Evolutionary conservation across 805 yeast genomes (phyloP), one percentile per base, ranked within the genome.

Genomic region (Saccharomycodes ludwigii): DNA sequence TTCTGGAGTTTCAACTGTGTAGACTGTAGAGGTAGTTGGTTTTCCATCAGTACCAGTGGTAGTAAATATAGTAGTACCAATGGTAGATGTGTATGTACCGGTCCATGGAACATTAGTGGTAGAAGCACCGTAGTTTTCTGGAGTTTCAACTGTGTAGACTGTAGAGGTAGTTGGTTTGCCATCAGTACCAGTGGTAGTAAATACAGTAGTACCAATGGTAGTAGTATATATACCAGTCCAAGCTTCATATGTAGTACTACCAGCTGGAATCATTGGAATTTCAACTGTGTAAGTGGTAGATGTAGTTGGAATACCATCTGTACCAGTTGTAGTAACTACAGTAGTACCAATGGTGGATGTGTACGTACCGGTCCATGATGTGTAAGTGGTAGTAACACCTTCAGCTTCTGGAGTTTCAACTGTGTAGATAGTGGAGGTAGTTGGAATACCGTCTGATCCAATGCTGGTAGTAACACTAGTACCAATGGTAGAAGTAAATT

Each of bases 61-160:
- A 2, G 38, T 33, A 6, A 33, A 10, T 17, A 24, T 26, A 7
- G 13, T 29, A n/a, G 47, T 25, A 5, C 21, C 6, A 8, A 6
- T 12, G 4, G 28, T 25, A n/a, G n/a, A n/a, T 7, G 28, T 25
- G 16, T 9, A 25, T 4, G 20, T 12, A 4, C 28, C 28, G 7
- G 28, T 25, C 28, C 28, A 30, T 11, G 40, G 33, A 8, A 27
- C 31, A 18, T 29, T 30, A 5, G 40, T 35, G 3, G 41, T 37
- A 8, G 40, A 35, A 11, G 20, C 31, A n/a, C n/a, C n/a, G n/a
- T n/a, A n/a, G 11, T 22, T 17, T 19, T 28, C 35, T 23, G 44
- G 44, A 15, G 44, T 41, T 32, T 41, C 41, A 11, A 41, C 45
- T 23, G 35, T 26, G 32, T 37, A 39, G 15, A 39, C 27, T 12